Base-by-base conservation (phyloP, 495 filamentous ascomycete genomes). In the Penicillium nucicola region DNA sequence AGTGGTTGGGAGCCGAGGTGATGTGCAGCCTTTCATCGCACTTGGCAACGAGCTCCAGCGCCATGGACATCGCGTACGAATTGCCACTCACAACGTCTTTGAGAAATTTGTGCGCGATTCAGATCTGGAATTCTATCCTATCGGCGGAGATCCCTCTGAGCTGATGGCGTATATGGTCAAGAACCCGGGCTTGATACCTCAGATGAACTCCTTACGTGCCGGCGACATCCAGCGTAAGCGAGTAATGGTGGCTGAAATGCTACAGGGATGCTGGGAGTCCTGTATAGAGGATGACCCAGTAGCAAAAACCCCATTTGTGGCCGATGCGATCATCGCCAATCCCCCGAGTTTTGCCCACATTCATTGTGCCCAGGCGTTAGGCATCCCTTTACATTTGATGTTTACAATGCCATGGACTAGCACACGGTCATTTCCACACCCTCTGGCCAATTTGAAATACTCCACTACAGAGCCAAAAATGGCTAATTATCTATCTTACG, bases 281-380 rank as follows among this genome's bases (percentile, higher is more conserved):
- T 85, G 82, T 56, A 76, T 78, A 35, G 78, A 79, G 51, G 63
- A 72, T 44, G 66, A 75, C 47, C 48, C 45, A 0, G 43, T 52
- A 2, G 83, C 83, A 42, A 37, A 75, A 8, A 78, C 76, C 48
- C 78, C 79, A 0, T 84, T 85, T 54, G 68, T 83, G 5, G 82
- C 82, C 0, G 77, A 85, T 52, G 79, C 73, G 10, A 84, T 85
- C 45, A 82, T 85, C 43, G 81, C 82, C 2, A 84, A 84, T 53
- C 82, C 82, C 7, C 78, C 79, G 5, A 77, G 69, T 50, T 82
- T 84, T 61, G 82, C 80, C 2, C 81, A 84, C 65, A 57, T 83
- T 0, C 80, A 84, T 53, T 80, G 77, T 46, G 82, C 80, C 0
- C 69, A 84, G 58, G 75, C 72, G 25, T 59, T 85, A 10, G 70